Percentiles rank a stretch among this genome's conserved stretches.
These are phyloP conservation scores for Hymenoscyphus repandus DNA, from an alignment of 2,329 filamentous ascomycete species.

Conservation along the genomic window DNA sequence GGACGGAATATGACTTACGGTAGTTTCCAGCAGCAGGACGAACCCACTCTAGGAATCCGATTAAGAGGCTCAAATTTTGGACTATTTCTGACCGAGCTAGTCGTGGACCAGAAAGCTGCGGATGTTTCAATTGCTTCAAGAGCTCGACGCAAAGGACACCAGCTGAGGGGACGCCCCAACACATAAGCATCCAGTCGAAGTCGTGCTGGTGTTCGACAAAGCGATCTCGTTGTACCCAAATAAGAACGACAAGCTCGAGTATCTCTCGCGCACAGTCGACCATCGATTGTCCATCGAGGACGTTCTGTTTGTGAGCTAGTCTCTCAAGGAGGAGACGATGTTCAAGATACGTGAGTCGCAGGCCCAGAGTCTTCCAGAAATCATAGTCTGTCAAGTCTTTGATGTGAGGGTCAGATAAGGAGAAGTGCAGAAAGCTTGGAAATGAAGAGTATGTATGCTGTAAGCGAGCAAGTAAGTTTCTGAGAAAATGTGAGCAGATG, in stretches of 20 bases:
- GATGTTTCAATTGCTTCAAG: constrained; percentile 36
- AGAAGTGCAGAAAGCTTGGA: constrained; percentile 30
- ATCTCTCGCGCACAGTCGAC: constrained; percentile 42
- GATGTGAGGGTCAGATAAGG: constrained; percentile 37
- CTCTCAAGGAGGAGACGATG: constrained; percentile 56
- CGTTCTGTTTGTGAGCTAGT: constrained; percentile 43
- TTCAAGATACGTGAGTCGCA: constrained; percentile 46
- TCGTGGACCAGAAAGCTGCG: constrained; percentile 29
- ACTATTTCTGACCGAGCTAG: constrained; percentile 44
- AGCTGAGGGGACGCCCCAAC: constrained; percentile 43
- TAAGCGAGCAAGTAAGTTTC: not conserved
- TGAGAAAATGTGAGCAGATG: not conserved
- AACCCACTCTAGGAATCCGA: constrained; percentile 48
- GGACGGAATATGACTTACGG: no score
- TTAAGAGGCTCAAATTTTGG: constrained; percentile 46
- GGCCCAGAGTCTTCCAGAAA: constrained; percentile 40
- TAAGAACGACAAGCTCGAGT: constrained; percentile 40
- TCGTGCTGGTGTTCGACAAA: constrained; percentile 38
- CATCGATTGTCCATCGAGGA: constrained; percentile 37
- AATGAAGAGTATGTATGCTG: constrained; percentile 36
- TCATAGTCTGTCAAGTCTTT: constrained; percentile 33
- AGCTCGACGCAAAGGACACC: constrained; percentile 48
- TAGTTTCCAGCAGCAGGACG: constrained; percentile 43
- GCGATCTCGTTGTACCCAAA: constrained; percentile 46
- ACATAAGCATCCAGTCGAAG: constrained; percentile 46